phyloP scores from a whole-genome alignment of 2,329 filamentous ascomycete genomes.

The Ophiosphaerella herpotricha region DNA sequence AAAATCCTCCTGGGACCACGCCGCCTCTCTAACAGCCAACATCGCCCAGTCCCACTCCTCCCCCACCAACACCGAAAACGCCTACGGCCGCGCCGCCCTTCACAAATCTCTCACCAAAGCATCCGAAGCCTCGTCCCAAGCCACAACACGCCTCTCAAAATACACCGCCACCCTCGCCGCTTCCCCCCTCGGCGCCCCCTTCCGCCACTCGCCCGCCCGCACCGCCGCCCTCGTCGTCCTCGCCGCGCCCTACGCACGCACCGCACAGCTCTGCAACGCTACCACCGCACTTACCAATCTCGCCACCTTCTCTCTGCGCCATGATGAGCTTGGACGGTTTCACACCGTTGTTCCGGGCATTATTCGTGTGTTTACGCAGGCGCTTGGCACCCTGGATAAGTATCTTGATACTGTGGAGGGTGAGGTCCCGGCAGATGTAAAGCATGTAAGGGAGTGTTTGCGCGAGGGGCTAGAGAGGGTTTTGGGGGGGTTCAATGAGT shows the following conservation, averaged over 20 bases:
- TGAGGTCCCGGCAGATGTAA: slow-evolving; percentile 51
- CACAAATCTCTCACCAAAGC: slow-evolving; percentile 40
- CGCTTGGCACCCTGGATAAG: slow-evolving; percentile 53
- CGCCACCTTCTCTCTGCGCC: slow-evolving; percentile 72
- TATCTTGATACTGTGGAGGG: too few species aligned
- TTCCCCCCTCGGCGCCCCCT: slow-evolving; percentile 65
- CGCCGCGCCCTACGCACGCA: slow-evolving; percentile 72
- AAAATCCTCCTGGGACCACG: slow-evolving; percentile 38
- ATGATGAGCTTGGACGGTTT: slow-evolving; percentile 87
- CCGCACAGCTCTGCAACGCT: slow-evolving; percentile 52
- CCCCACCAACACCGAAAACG: slow-evolving; percentile 40
- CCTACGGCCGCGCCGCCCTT: slow-evolving; percentile 42
- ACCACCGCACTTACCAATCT: slow-evolving; percentile 71
- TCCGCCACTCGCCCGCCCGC: slow-evolving; percentile 71
- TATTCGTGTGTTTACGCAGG: slow-evolving; percentile 71
- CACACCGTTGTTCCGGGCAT: slow-evolving; percentile 77
- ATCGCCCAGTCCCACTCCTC: slow-evolving; percentile 49
- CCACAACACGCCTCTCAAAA: slow-evolving; percentile 31
- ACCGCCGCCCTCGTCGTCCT: slow-evolving; percentile 70
- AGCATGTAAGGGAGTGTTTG: slow-evolving; percentile 68
- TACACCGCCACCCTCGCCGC: slow-evolving; percentile 31
- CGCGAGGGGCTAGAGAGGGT: slow-evolving; percentile 68
- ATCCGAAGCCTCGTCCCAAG: slow-evolving; percentile 32
- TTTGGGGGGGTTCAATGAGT: slow-evolving; percentile 73
- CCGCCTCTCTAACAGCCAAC: slow-evolving; percentile 45